Percentiles rank a stretch among this genome's conserved stretches.
phyloP scores from a whole-genome alignment of 2,329 filamentous ascomycete species.

The Myriosclerotinia scirpicola region DNA sequence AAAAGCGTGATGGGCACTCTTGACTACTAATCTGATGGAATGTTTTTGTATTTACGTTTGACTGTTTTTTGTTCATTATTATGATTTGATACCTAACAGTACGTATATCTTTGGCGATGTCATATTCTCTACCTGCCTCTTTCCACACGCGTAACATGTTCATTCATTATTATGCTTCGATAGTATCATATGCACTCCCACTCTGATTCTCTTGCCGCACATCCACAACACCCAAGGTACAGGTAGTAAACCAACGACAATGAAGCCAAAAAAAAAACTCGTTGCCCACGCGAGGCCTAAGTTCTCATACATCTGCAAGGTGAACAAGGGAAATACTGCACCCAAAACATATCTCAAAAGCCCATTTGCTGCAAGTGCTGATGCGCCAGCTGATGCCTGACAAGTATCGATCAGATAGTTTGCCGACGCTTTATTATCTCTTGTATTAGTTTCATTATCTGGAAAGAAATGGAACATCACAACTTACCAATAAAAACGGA shows the following conservation, averaged over 20 bases:
- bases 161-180: constrained; percentile 36
- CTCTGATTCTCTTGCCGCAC: constrained; percentile 42
- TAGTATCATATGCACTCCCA: constrained; percentile 23
- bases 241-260: constrained; percentile 50
- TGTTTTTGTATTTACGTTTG: not conserved
- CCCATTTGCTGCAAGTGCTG: constrained; percentile 59
- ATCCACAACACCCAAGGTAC: constrained; percentile 56
- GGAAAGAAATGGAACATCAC: constrained; percentile 44
- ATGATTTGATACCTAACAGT: constrained; percentile 41
- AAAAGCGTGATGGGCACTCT: not conserved
- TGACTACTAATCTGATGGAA: not conserved
- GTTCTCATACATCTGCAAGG: constrained; percentile 50
- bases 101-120: constrained; percentile 36
- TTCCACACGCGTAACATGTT: too few relatives aligned
- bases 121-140: not conserved
- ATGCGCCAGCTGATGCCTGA: constrained; percentile 54
- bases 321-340: constrained; percentile 60
- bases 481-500: constrained; percentile 55
- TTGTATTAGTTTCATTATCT: constrained; percentile 55
- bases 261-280: constrained; percentile 41
- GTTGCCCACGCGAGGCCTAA: constrained; percentile 45
- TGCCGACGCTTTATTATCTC: constrained; percentile 48
- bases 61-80: not conserved
- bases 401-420: constrained; percentile 59
- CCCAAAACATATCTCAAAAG: constrained; percentile 57